These are phyloP conservation scores for Luffa aegyptiaca DNA, from an alignment of 306 rosid genomes.

Conservation along the genomic window DNA sequence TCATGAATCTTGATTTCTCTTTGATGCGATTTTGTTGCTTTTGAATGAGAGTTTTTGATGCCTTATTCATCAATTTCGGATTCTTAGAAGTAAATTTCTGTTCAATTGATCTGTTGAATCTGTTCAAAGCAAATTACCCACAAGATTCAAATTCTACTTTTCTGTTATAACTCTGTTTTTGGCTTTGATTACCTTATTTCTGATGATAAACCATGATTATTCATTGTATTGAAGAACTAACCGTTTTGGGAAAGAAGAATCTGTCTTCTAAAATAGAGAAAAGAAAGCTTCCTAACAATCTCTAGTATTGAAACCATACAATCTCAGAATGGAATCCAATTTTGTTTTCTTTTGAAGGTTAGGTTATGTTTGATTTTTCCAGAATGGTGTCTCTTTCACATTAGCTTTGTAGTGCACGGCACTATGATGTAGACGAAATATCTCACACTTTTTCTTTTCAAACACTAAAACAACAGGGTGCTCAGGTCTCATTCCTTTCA, in stretches of 20 bases:
- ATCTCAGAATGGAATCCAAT: not conserved
- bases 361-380: not conserved
- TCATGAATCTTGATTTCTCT: not conserved
- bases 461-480: no score
- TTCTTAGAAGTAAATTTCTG: not conserved
- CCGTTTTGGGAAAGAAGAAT: not conserved
- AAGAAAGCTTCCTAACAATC: not conserved
- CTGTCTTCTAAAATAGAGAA: not conserved
- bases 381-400: not conserved
- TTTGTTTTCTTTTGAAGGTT: not conserved
- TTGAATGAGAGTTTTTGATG: not conserved
- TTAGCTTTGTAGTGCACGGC: not conserved
- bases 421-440: not conserved
- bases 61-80: not conserved
- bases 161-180: not conserved
- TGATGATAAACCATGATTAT: not conserved
- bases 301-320: not conserved
- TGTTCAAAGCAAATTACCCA: not conserved
- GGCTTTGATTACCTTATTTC: not conserved
- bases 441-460: not conserved
- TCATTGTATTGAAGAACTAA: not conserved
- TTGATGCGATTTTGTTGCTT: not conserved
- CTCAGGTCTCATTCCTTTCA: not conserved
- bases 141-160: not conserved
- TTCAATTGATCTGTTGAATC: not conserved